These are phyloP conservation scores for Pseudotsuga menziesii DNA, from an alignment of 75 land plant species.

Conservation along the genomic window DNA sequence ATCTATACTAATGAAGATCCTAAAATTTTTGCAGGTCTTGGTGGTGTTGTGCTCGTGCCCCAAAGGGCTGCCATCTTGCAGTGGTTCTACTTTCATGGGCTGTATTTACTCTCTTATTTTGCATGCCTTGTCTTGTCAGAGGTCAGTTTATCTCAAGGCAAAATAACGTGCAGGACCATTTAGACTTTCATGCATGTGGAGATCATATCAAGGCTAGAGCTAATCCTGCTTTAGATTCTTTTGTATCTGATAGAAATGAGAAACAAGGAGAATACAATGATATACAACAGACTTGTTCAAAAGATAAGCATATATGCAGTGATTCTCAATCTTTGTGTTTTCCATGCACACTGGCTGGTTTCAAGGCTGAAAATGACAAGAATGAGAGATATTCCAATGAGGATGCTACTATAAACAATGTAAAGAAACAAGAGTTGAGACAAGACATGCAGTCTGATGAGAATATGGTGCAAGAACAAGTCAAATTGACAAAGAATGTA, in stretches of 20 bases:
- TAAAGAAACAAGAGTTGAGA: not conserved
- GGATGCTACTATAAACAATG: not conserved
- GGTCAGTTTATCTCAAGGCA: constrained; percentile 2
- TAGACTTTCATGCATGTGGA: constrained; percentile 9
- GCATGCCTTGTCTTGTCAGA: constrained; percentile 12
- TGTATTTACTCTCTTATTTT: constrained; percentile 7
- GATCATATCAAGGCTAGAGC: not conserved
- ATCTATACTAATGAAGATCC: too few relatives aligned
- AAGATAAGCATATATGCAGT: not conserved
- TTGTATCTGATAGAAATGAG: not conserved
- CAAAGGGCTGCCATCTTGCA: constrained; percentile 10
- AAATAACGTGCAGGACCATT: not conserved
- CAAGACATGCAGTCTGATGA: not conserved
- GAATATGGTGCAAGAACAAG: not conserved
- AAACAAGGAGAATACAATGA: not conserved
- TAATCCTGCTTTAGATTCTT: not conserved
- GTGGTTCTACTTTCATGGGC: constrained; percentile 9
- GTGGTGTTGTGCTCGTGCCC: constrained; percentile 10
- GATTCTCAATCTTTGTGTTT: constrained; percentile 8
- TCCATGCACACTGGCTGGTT: not conserved
- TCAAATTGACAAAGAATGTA: not conserved
- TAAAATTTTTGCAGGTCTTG: constrained; percentile 2
- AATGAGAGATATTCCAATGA: not conserved
- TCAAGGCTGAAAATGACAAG: not conserved
- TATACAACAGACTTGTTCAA: not conserved